These are phyloP conservation scores for Pythium apleroticum DNA, from an alignment of 352 stramenopile genomes.

Conservation along the genomic window DNA sequence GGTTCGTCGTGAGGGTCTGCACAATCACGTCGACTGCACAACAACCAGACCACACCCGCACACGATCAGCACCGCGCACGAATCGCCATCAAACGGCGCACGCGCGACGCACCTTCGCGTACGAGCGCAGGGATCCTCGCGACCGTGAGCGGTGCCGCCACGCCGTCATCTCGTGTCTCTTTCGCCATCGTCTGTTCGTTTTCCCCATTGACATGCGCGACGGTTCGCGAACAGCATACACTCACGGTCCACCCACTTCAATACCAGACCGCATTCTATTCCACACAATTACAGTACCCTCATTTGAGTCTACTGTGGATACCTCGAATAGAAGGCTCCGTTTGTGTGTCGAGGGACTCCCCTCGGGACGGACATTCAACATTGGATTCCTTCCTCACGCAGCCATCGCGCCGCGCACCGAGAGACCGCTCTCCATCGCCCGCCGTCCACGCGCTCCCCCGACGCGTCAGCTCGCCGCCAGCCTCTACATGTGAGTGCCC, in stretches of 20 bases:
- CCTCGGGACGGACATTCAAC: neutral
- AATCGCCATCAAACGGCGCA: neutral
- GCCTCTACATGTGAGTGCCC: constrained; percentile 11
- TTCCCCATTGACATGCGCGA: neutral
- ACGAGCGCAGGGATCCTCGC: constrained; percentile 44
- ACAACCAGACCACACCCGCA: neutral
- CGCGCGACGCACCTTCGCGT: constrained; percentile 35
- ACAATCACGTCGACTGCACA: constrained; percentile 26
- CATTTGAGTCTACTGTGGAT: neutral
- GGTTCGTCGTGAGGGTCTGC: constrained; percentile 16
- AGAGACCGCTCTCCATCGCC: neutral
- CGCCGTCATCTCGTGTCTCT: neutral
- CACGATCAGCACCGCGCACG: neutral
- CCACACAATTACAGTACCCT: neutral
- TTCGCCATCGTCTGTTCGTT: neutral
- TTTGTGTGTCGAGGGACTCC: constrained; percentile 2
- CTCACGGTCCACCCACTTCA: neutral
- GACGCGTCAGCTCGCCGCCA: neutral
- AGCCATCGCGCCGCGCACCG: neutral
- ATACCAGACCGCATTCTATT: neutral
- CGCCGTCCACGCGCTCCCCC: constrained; percentile 3
- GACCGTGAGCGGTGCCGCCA: constrained; percentile 28
- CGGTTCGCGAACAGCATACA: constrained; percentile 1
- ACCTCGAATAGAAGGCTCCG: neutral
- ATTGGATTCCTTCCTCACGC: constrained; percentile 3